Evolutionary conservation across 1,284 basidiomycete species (phyloP).

Genomic region (Papiliotrema nemorosa): DNA sequence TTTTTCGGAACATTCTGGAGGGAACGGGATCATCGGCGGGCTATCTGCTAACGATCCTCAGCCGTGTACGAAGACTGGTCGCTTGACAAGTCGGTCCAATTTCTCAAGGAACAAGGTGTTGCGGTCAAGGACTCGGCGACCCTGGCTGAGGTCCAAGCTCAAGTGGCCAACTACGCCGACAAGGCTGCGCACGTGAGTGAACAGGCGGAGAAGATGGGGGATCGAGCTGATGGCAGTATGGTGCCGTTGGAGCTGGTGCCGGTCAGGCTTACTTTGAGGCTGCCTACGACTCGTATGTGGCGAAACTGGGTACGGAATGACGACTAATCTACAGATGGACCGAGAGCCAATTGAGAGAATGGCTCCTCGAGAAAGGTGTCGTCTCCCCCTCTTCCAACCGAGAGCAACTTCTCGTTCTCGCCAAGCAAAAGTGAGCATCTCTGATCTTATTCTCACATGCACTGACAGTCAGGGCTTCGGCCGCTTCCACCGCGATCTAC

Average conservation of each 20-base stretch:
- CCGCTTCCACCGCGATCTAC: constrained; percentile 57
- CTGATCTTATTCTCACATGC: not conserved
- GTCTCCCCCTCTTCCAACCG: constrained; percentile 71
- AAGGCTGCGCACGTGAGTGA: constrained; percentile 50
- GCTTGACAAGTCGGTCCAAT: constrained; percentile 59
- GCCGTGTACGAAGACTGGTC: constrained; percentile 64
- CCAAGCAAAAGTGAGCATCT: constrained; percentile 59
- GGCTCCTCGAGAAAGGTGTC: constrained; percentile 80
- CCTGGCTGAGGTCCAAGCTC: constrained; percentile 47
- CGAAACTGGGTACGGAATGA: not conserved
- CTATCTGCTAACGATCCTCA: constrained; percentile 11
- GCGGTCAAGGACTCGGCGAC: constrained; percentile 55
- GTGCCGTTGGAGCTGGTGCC: constrained; percentile 57
- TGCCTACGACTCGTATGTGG: constrained; percentile 48
- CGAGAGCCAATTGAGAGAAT: constrained; percentile 73
- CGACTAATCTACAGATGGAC: constrained; percentile 61
- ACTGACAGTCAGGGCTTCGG: constrained; percentile 45
- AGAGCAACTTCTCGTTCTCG: constrained; percentile 74
- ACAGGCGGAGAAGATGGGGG: no score
- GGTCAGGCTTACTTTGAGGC: constrained; percentile 67
- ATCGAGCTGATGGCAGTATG: constrained; percentile 53
- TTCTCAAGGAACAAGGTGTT: constrained; percentile 69
- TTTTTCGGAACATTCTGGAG: constrained; percentile 1
- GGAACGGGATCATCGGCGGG: no score
- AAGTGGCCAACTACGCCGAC: constrained; percentile 56